Base-by-base conservation (phyloP, 306 rosid species). In the Argentina anserina region DNA sequence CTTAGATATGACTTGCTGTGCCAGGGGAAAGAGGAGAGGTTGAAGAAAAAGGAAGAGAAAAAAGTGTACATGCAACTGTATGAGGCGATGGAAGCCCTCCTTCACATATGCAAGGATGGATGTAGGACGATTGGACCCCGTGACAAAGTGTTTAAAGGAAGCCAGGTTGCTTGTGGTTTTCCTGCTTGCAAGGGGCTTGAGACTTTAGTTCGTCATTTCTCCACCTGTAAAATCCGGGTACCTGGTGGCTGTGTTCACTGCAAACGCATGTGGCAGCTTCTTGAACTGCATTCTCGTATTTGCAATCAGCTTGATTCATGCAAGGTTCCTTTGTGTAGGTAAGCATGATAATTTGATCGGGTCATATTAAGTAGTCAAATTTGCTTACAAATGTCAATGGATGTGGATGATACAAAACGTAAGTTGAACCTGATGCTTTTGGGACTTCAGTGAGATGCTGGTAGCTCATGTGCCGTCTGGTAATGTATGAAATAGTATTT, bases 181-280 rank as follows among this genome's bases (percentile, higher is more conserved):
- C 81, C 86, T 13, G 86, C 90, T 25, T 86, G 90, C 75, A 81
- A 69, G 65, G 90, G 90, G n/a, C 81, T 86, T 15, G 87, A 86
- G 69, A 82, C 80, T 53, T 75, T 84, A 50, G 80, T 84, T 25
- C 84, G 84, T 29, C 90, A 86, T 70, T 86, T 86, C 52, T 81
- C 90, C 37, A 71, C 43, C 55, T 86, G 90, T 36, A 72, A 73
- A 80, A 71, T 76, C 26, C 77, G 88, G 50, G 84, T 79, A 59
- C 84, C 84, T 10, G 86, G 86, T 37, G 86, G 87, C 7, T 86
- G 90, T 62, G 81, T 75, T 58, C 88, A 84, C 60, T 86, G 90
- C 86, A 86, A 84, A 59, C 85, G 84, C 56, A 83, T 84, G 90
- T 86, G 90, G 90, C 90, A 86, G 73, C 86, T 86, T 69, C 83